Evolutionary conservation across 2,329 filamentous ascomycete genomes (phyloP).

Genomic region (Aspergillus proliferans): DNA sequence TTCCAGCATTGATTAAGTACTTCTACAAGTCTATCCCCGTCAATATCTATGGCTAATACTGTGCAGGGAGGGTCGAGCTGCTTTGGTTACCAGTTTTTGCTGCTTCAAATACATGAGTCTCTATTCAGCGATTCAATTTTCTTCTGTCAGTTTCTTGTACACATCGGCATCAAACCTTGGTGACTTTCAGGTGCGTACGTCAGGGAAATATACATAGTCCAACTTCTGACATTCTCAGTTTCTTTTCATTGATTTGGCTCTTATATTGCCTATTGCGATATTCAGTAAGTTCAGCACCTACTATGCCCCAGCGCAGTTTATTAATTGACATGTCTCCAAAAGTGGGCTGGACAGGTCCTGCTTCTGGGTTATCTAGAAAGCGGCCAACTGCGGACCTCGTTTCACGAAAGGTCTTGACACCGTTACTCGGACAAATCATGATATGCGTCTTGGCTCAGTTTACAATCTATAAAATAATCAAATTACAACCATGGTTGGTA

Average conservation of each 20-base stretch:
- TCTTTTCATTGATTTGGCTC: conserved; percentile 83
- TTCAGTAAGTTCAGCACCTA: conserved; percentile 59
- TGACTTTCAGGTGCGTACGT: conserved; percentile 70
- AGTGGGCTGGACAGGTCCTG: conserved; percentile 94
- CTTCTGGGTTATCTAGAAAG: conserved; percentile 69
- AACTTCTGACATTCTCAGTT: conserved; percentile 48
- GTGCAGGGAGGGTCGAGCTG: conserved; percentile 76
- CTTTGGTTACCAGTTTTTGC: conserved; percentile 96
- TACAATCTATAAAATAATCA: conserved; percentile 66
- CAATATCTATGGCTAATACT: conserved; percentile 10
- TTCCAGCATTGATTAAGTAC: conserved; percentile 80
- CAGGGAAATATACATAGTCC: neutral
- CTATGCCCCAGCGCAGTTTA: neutral
- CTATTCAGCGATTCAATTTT: conserved; percentile 99
- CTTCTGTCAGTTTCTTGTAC: conserved; percentile 92
- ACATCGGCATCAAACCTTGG: conserved; percentile 88
- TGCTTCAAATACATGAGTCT: conserved; percentile 99
- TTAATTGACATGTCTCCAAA: conserved; percentile 1
- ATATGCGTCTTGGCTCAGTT: conserved; percentile 75
- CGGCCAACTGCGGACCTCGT: conserved; percentile 88
- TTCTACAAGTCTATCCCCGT: conserved; percentile 9
- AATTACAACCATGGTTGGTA: conserved; percentile 67
- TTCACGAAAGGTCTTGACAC: conserved; percentile 82
- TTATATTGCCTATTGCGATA: conserved; percentile 93
- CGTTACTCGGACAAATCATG: conserved; percentile 79